phyloP scores from a whole-genome alignment of 441 rosid species.

The Brassica hybrid region DNA sequence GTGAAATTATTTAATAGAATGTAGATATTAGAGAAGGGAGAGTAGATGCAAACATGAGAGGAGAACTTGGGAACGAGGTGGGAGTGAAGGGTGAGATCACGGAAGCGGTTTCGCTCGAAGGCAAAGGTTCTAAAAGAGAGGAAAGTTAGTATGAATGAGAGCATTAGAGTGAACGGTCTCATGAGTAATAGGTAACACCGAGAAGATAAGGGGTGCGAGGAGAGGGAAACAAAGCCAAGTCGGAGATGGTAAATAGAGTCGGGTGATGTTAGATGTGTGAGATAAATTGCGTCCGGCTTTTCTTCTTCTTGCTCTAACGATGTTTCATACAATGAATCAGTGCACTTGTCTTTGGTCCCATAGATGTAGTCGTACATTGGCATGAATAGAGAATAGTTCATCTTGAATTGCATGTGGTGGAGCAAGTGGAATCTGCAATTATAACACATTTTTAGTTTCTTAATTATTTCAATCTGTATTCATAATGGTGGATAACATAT shows the following conservation, averaged over 20 bases:
- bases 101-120: conserved; percentile 50
- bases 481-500: neutral
- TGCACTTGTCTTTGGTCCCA: conserved; percentile 55
- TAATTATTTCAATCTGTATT: neutral
- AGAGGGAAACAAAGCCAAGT: conserved; percentile 53
- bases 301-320: conserved; percentile 50
- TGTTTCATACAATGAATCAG: conserved; percentile 46
- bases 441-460: neutral
- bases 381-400: conserved; percentile 66
- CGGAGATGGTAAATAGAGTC: conserved; percentile 60
- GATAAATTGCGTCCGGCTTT: conserved; percentile 52
- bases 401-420: conserved; percentile 70
- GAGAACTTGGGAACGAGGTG: conserved; percentile 56
- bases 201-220: conserved; percentile 51
- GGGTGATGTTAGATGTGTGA: conserved; percentile 58
- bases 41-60: conserved; percentile 20
- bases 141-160: conserved; percentile 41
- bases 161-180: conserved; percentile 46
- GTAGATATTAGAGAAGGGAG: neutral
- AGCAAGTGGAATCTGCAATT: conserved; percentile 57
- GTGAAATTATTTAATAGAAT: neutral
- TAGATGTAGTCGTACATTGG: conserved; percentile 70
- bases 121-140: conserved; percentile 42
- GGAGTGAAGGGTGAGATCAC: conserved; percentile 53
- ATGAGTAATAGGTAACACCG: conserved; percentile 41